Evolutionary conservation across 805 yeast species (phyloP).

Genomic region (Yamadazyma laniorum): DNA sequence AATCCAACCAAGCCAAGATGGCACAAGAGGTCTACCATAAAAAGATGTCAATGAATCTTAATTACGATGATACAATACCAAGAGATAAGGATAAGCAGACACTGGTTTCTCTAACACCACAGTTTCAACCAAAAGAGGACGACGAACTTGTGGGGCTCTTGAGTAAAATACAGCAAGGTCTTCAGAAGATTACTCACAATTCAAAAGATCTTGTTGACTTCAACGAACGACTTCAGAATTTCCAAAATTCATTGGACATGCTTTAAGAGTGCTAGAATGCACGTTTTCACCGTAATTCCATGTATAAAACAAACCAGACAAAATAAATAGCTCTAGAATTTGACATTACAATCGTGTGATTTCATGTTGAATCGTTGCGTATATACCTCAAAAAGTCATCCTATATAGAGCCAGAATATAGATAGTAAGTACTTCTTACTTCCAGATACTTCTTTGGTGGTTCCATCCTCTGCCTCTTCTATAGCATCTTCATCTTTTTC

Average conservation of each 20-base stretch:
- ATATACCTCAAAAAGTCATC: constrained; percentile 2
- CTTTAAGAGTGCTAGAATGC: constrained; percentile 1
- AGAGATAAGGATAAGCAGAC: not conserved
- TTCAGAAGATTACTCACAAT: constrained; percentile 3
- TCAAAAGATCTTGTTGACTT: constrained; percentile 11
- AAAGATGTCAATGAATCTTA: not conserved
- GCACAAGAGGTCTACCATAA: constrained; percentile 7
- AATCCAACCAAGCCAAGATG: constrained; percentile 16
- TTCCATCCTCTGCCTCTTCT: not conserved
- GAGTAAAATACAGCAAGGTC: constrained; percentile 3
- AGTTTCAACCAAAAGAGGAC: constrained; percentile 6
- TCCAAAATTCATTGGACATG: constrained; percentile 15
- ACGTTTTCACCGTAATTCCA: too few relatives aligned
- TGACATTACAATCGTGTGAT: too few relatives aligned
- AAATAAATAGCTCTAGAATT: too few relatives aligned
- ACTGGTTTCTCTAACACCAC: not conserved
- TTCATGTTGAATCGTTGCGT: not conserved
- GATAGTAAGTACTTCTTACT: constrained; percentile 6
- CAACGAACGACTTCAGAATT: constrained; percentile 20
- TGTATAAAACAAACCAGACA: too few relatives aligned
- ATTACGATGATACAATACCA: not conserved
- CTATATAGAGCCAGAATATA: constrained; percentile 13
- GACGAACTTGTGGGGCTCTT: constrained; percentile 10
- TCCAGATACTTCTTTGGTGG: not conserved
- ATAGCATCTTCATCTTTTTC: not conserved